Evolutionary conservation across 495 filamentous ascomycete species (phyloP), one percentile per base, ranked within the genome.

Genomic region (Hypoxylon subgilvum): DNA sequence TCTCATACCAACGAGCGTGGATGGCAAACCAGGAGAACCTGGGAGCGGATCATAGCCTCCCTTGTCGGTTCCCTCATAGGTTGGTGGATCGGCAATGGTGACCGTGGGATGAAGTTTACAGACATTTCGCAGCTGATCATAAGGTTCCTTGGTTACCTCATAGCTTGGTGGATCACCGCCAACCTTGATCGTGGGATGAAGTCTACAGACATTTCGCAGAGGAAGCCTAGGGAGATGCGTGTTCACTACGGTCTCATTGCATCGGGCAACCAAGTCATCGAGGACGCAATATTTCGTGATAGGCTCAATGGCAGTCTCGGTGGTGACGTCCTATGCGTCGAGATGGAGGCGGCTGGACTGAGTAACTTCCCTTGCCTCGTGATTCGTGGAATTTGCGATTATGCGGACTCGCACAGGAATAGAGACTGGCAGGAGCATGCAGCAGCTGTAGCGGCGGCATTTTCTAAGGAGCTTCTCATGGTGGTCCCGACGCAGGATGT

Each of bases 311-410:
- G 49, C 50, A 5, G 16, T 32, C 27, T 30, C n/a, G n/a, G n/a
- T 30, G 5, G 5, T 0, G 1, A 43, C 18, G 45, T 50, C 10
- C 10, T 64, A 0, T 69, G 67, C 28, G 31, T 65, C 21, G 67
- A 69, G 21, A 69, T 65, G 63, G 63, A 67, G 28, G 64, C 67
- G 1, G 67, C 64, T 1, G 67, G 67, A 6, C 9, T 69, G 9
- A 60, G 65, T 60, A 52, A 57, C 14, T 62, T 69, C 32, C 67
- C 63, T 6, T 65, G 56, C n/a, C 16, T 65, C 1, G 67, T 74
- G 2, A 71, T 79, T 44, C 63, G 72, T 10, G 76, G 76, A 1
- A 75, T 78, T 27, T 73, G 71, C 46, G 70, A 80, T 50, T 78
- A 78, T 58, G 52, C 60, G 1, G 72, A 78, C 51, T 61, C 57